A percentile compares a stretch with the other conserved stretches of the same genome.
Evolutionary conservation across 441 rosid species (phyloP).

Genomic region (Populus hybrid): DNA sequence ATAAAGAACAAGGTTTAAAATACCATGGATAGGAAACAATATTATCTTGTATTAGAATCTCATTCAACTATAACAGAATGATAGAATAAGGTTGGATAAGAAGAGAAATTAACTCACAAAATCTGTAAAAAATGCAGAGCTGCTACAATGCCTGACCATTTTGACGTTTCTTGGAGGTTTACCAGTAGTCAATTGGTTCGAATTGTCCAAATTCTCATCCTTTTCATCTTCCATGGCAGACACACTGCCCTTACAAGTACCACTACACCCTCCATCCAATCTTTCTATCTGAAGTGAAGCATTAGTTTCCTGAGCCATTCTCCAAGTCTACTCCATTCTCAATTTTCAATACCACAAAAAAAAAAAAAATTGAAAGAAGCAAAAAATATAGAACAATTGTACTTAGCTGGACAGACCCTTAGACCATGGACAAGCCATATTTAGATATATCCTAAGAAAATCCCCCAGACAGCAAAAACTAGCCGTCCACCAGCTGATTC

Average conservation of each 20-base stretch:
- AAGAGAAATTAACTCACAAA: conserved; percentile 43
- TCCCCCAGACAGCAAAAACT: conserved; percentile 11
- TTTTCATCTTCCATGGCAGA: conserved; percentile 30
- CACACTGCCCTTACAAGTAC: conserved; percentile 24
- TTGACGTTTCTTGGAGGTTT: conserved; percentile 81
- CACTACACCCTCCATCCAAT: conserved; percentile 30
- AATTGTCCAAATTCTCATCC: conserved; percentile 32
- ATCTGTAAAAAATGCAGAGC: conserved; percentile 74
- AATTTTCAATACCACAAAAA: neutral
- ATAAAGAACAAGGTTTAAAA: neutral
- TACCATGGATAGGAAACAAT: neutral
- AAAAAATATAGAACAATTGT: neutral
- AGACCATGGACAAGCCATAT: conserved; percentile 12
- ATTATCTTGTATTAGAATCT: neutral
- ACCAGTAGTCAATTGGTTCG: conserved; percentile 33
- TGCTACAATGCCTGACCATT: conserved; percentile 64
- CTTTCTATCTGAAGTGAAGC: conserved; percentile 44
- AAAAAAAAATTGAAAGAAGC: neutral
- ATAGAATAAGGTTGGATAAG: neutral
- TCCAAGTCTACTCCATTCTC: conserved; percentile 23
- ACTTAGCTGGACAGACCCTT: conserved; percentile 14
- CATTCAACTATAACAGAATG: neutral
- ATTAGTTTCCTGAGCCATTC: conserved; percentile 62
- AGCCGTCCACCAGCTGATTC: conserved; percentile 15
- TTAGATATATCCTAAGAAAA: conserved; percentile 6